These are phyloP conservation scores for Clonostachys sp. DNA, from an alignment of 2,329 filamentous ascomycete species.

Conservation along the genomic window DNA sequence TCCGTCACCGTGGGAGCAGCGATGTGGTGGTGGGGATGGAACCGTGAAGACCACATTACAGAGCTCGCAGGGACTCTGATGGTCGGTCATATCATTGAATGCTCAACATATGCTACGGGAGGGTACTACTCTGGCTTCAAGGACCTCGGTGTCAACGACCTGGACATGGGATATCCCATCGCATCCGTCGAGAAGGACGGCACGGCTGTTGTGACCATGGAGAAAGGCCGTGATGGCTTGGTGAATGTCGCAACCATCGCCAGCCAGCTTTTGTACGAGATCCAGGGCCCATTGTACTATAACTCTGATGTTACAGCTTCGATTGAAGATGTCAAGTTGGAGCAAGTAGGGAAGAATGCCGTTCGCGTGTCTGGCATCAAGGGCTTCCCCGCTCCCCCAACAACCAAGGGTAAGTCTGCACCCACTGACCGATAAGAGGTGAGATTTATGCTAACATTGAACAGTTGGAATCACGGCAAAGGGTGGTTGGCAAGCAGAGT, in stretches of 20 bases:
- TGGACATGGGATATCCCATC: slow-evolving; percentile 21
- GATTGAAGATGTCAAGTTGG: slow-evolving; percentile 29
- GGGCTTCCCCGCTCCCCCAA: slow-evolving; percentile 29
- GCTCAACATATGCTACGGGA: slow-evolving; percentile 44
- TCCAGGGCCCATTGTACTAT: slow-evolving; percentile 32
- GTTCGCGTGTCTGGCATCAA: slow-evolving; percentile 27
- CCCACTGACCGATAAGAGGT: too few relatives aligned
- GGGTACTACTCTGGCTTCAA: slow-evolving; percentile 43
- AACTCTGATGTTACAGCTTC: slow-evolving; percentile 33
- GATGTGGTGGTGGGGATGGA: slow-evolving; percentile 48
- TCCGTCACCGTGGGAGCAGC: slow-evolving; percentile 46
- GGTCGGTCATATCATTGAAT: slow-evolving; percentile 46
- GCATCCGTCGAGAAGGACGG: slow-evolving; percentile 20
- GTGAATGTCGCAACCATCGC: slow-evolving; percentile 19
- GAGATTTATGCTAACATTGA: background rate
- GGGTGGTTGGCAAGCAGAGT: slow-evolving; percentile 34
- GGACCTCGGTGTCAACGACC: slow-evolving; percentile 8
- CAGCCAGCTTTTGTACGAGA: slow-evolving; percentile 33
- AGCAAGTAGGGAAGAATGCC: slow-evolving; percentile 5
- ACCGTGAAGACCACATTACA: slow-evolving; percentile 34
- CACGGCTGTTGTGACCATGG: slow-evolving; percentile 22
- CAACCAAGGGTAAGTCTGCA: slow-evolving; percentile 18
- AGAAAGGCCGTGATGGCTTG: slow-evolving; percentile 19
- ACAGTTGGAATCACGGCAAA: slow-evolving; percentile 31
- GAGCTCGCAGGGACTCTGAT: slow-evolving; percentile 39